Base-by-base conservation (phyloP, 345 rosid genomes). In the Rubroshorea leprosula region DNA sequence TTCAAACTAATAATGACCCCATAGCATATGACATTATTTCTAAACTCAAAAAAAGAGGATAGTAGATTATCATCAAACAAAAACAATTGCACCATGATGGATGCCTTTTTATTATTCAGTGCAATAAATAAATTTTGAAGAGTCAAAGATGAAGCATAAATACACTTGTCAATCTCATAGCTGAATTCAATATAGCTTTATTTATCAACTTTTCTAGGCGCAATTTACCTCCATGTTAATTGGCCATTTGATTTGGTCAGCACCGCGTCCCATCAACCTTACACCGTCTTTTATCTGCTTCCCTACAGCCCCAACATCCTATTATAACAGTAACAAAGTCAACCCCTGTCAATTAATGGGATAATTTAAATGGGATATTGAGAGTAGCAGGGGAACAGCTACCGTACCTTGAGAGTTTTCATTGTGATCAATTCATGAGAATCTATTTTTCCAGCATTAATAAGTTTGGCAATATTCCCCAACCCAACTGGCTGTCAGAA, bases 271-370 rank as follows among this genome's bases (percentile, higher is more conserved):
- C 97, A 87, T 87, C 76, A 93, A 69, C 76, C 99, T 80, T 62
- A 87, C 96, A 61, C 96, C 99, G 31, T 93, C 95, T 81, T 82
- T 67, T 66, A 93, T 90, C 73, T 90, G 88, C 76, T 85, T 93
- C 29, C 96, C 97, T 47, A 90, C 69, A 23, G 96, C 96, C 49
- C 89, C 87, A 53, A 71, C 71, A 67, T 93, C 95, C 97, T 90
- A 50, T 17, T 1, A 23, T 2, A 35, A 20, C 23, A n/a, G 43
- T 48, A 60, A 62, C 35, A 38, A 54, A 21, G 63, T 22, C 50
- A 57, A 58, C 44, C 55, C 61, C 62, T 62, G 31, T 23, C n/a
- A 49, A 43, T 41, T 23, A 65, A 43, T 49, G 35, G 46, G 60
- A 23, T 20, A 20, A 60, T 38, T 54, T 18, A 51, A 27, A 27